Evolutionary conservation across 2,329 filamentous ascomycete genomes (phyloP).

Genomic region (Sphaerulina musiva): DNA sequence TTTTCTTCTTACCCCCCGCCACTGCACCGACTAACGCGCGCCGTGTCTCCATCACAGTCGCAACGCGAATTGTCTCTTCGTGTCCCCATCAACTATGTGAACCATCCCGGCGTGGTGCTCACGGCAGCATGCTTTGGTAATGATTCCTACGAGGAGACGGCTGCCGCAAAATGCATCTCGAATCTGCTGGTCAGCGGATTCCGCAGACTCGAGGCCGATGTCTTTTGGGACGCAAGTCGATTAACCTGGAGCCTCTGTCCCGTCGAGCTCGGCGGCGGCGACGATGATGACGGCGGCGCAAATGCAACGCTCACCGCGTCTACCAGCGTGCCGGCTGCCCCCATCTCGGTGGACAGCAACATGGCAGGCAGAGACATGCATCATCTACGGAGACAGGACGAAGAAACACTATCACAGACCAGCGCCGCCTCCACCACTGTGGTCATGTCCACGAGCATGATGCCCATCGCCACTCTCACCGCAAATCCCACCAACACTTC

Average conservation of each 20-base stretch:
- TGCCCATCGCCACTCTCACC: constrained; percentile 3
- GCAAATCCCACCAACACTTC: constrained; percentile 10
- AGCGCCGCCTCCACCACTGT: too few relatives aligned
- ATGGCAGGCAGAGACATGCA: neutral
- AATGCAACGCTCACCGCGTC: constrained; percentile 13
- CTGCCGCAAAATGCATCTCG: constrained; percentile 52
- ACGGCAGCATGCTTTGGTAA: constrained; percentile 53
- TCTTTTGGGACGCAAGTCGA: constrained; percentile 56
- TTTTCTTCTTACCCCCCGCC: neutral
- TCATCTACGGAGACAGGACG: constrained; percentile 4
- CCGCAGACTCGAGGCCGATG: constrained; percentile 51
- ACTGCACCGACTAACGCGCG: neutral
- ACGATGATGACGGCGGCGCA: neutral
- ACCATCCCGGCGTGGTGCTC: constrained; percentile 51
- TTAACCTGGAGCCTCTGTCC: constrained; percentile 57
- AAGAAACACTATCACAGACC: constrained; percentile 1
- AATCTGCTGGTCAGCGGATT: constrained; percentile 58
- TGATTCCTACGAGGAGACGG: constrained; percentile 46
- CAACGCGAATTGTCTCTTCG: constrained; percentile 55
- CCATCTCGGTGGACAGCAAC: neutral
- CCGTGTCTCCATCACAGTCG: constrained; percentile 39
- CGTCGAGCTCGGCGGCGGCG: constrained; percentile 38
- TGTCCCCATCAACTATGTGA: constrained; percentile 58
- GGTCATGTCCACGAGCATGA: constrained; percentile 1
- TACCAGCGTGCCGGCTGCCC: constrained; percentile 9